These are phyloP conservation scores for Solanum gandarillasii DNA, from an alignment of 257 asterid genomes.

Conservation along the genomic window DNA sequence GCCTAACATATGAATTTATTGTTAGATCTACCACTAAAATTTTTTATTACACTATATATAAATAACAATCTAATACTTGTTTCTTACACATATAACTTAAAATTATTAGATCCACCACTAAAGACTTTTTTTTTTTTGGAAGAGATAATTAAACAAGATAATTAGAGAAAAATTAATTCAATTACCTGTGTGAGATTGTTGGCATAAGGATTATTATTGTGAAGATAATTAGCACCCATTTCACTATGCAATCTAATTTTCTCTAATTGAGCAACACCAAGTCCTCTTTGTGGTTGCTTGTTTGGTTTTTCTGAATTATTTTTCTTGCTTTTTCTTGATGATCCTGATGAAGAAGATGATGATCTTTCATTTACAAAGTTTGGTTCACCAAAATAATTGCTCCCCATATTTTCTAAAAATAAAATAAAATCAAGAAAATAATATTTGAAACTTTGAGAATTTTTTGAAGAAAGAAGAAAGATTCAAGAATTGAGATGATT, in stretches of 20 bases:
- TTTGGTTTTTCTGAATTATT: constrained; percentile 49
- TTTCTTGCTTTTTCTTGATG: constrained; percentile 62
- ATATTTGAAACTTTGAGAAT: too few species aligned
- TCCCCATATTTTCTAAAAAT: constrained; percentile 27
- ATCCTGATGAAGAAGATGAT: constrained; percentile 32
- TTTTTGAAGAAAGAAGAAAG: neutral
- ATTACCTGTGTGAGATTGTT: constrained; percentile 36
- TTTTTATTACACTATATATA: neutral
- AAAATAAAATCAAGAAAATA: neutral
- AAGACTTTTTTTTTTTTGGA: neutral
- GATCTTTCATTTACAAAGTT: constrained; percentile 32
- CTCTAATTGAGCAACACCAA: constrained; percentile 92
- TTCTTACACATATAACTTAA: neutral
- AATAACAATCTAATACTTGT: neutral
- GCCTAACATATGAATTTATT: neutral
- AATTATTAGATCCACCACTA: neutral
- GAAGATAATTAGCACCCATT: constrained; percentile 37
- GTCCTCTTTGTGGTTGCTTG: constrained; percentile 87
- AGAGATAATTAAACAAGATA: neutral
- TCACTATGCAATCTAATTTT: constrained; percentile 79
- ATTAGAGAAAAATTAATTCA: neutral
- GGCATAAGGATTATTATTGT: constrained; percentile 31
- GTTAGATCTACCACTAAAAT: neutral
- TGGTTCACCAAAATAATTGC: constrained; percentile 54
- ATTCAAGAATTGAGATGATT: neutral